A percentile compares a stretch with the other conserved stretches of the same genome.
Evolutionary conservation across 306 rosid genomes (phyloP).

Genomic region (Trichosanthes truncata): DNA sequence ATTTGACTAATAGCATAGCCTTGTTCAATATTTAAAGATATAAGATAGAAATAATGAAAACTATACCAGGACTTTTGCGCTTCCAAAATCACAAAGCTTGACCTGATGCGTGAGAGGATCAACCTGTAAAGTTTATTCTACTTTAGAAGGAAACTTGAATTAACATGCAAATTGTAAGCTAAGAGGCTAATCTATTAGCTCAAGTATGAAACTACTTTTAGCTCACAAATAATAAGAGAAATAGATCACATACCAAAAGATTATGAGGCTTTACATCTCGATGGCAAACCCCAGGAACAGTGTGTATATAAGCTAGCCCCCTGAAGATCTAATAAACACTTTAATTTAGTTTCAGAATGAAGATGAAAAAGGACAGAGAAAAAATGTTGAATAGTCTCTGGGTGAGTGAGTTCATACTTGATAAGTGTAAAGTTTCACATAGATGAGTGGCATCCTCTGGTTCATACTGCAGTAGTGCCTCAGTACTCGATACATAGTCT

Average conservation of each 20-base stretch:
- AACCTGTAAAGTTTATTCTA: constrained; percentile 34
- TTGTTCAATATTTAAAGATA: background rate
- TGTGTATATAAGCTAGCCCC: constrained; percentile 86
- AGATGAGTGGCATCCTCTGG: constrained; percentile 90
- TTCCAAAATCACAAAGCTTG: constrained; percentile 91
- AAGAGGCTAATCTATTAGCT: background rate
- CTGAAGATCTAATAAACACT: constrained; percentile 57
- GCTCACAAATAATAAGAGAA: background rate
- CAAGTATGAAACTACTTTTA: background rate
- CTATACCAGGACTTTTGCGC: constrained; percentile 90
- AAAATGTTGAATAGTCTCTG: background rate
- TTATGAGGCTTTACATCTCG: constrained; percentile 95
- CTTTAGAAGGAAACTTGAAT: constrained; percentile 1
- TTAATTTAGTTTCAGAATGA: constrained; percentile 11
- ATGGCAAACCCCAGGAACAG: constrained; percentile 85
- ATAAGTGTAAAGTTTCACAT: constrained; percentile 82
- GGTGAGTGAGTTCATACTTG: constrained; percentile 44
- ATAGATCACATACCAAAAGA: constrained; percentile 56
- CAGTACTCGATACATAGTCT: constrained; percentile 73
- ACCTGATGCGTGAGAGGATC: constrained; percentile 93
- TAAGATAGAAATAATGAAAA: background rate
- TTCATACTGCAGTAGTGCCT: constrained; percentile 68
- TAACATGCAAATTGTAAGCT: background rate
- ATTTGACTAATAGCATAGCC: background rate
- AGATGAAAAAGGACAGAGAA: constrained; percentile 5